Percentiles rank a stretch among this genome's conserved stretches.
Evolutionary conservation across 495 filamentous ascomycete species (phyloP).

Genomic region (Podospora anserina): DNA sequence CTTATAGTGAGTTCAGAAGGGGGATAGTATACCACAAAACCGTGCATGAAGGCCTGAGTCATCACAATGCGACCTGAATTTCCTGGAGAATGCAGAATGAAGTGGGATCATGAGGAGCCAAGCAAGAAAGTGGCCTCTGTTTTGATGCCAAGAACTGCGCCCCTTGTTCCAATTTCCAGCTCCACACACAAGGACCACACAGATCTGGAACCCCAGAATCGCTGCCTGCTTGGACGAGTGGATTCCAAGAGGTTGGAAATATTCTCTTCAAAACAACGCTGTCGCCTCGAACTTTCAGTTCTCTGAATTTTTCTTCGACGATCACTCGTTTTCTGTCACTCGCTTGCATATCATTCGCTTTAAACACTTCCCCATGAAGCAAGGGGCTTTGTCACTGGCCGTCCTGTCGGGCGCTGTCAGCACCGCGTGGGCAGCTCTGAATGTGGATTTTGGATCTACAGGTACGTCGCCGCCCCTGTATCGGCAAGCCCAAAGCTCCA

Average conservation of each 20-base stretch:
- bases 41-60: not conserved
- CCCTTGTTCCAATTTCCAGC: not conserved
- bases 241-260: not conserved
- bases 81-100: not conserved
- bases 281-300: not conserved
- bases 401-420: constrained; percentile 6
- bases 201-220: not conserved
- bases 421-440: constrained; percentile 11
- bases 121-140: not conserved
- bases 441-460: constrained; percentile 13
- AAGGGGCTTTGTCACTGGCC: not conserved
- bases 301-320: not conserved
- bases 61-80: not conserved
- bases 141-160: not conserved
- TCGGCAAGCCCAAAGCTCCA: not conserved
- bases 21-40: not conserved
- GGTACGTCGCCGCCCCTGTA: not conserved
- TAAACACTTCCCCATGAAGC: not conserved
- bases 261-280: not conserved
- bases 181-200: not conserved
- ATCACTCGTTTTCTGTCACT: constrained; percentile 1
- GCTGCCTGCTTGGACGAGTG: not conserved
- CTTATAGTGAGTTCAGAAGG: not conserved
- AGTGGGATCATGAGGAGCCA: not conserved
- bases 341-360: not conserved